phyloP scores from a whole-genome alignment of 1,139 yeast species.

The Candida smagusa region DNA sequence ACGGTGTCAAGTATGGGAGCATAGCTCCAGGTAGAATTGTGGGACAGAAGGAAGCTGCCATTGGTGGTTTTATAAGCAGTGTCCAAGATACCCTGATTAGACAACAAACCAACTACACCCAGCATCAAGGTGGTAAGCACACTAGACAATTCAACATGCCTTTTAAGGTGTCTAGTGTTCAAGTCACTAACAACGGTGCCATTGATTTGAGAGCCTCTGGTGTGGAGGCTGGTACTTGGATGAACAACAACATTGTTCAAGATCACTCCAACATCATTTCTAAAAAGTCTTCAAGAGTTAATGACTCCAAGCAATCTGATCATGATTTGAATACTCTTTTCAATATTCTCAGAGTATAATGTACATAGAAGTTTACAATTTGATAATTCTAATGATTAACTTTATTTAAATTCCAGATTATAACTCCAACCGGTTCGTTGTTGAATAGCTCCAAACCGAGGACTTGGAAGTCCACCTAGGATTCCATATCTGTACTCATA shows the following conservation, averaged over 20 bases:
- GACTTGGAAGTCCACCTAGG: too few relatives aligned
- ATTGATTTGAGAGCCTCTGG: conserved; percentile 41
- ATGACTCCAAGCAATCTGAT: conserved; percentile 6
- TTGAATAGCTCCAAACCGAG: too few relatives aligned
- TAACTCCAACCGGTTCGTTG: too few relatives aligned
- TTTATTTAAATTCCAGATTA: too few relatives aligned
- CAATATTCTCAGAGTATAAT: conserved; percentile 7
- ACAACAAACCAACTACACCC: conserved; percentile 41
- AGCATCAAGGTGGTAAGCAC: conserved; percentile 42
- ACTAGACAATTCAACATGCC: conserved; percentile 46
- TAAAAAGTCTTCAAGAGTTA: conserved; percentile 5
- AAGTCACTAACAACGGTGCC: conserved; percentile 34
- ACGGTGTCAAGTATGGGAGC: conserved; percentile 60
- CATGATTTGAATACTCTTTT: conserved; percentile 9
- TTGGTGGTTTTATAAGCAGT: conserved; percentile 70
- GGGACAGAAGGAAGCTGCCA: conserved; percentile 53
- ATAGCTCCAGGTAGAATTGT: conserved; percentile 72
- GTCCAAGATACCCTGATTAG: conserved; percentile 36
- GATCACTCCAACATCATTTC: conserved; percentile 2
- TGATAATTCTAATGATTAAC: too few relatives aligned
- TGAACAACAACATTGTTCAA: conserved; percentile 21
- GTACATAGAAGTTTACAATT: neutral
- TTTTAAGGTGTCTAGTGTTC: conserved; percentile 41
- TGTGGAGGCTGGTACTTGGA: conserved; percentile 41
- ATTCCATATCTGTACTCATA: too few relatives aligned